Percentiles rank a stretch among this genome's conserved stretches.
Evolutionary conservation across 2,329 filamentous ascomycete species (phyloP).

Genomic region (Arthrocladium fulminans): DNA sequence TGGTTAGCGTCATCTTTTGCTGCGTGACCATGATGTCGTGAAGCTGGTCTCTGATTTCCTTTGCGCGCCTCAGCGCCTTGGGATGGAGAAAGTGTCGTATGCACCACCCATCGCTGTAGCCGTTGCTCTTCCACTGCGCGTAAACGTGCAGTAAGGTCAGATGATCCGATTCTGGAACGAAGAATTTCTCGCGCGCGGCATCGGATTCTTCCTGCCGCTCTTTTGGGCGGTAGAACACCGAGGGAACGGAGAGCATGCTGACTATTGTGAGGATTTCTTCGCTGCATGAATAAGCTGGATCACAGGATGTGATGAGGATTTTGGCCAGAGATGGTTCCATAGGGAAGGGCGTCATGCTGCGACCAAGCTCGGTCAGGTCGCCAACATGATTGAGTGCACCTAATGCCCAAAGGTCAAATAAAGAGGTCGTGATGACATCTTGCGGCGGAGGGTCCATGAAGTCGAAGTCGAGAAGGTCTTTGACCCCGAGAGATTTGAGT

Average conservation of each 20-base stretch:
- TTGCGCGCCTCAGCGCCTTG: constrained; percentile 84
- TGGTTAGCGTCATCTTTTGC: constrained; percentile 79
- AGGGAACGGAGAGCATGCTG: constrained; percentile 93
- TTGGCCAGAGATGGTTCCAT: constrained; percentile 97
- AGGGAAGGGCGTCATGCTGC: constrained; percentile 92
- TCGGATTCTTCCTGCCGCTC: constrained; percentile 96
- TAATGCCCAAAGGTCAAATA: constrained; percentile 95
- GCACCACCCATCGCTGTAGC: constrained; percentile 85
- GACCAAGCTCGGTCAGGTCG: constrained; percentile 76
- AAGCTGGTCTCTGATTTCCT: constrained; percentile 90
- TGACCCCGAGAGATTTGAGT: constrained; percentile 82
- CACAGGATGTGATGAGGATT: constrained; percentile 79
- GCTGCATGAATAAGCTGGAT: constrained; percentile 67
- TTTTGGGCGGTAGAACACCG: constrained; percentile 92
- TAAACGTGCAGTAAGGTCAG: constrained; percentile 93
- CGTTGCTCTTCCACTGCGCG: constrained; percentile 87
- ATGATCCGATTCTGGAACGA: constrained; percentile 95
- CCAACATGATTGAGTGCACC: constrained; percentile 90
- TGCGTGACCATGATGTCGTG: constrained; percentile 78
- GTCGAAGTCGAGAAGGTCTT: constrained; percentile 86
- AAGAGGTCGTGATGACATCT: constrained; percentile 91
- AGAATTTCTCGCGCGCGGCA: constrained; percentile 92
- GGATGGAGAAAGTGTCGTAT: constrained; percentile 85
- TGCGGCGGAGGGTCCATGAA: constrained; percentile 98
- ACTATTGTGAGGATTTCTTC: constrained; percentile 99